Evolutionary conservation across 768 basidiomycete genomes (phyloP), one percentile per base, ranked within the genome.

Genomic region (Lentinula edodes): DNA sequence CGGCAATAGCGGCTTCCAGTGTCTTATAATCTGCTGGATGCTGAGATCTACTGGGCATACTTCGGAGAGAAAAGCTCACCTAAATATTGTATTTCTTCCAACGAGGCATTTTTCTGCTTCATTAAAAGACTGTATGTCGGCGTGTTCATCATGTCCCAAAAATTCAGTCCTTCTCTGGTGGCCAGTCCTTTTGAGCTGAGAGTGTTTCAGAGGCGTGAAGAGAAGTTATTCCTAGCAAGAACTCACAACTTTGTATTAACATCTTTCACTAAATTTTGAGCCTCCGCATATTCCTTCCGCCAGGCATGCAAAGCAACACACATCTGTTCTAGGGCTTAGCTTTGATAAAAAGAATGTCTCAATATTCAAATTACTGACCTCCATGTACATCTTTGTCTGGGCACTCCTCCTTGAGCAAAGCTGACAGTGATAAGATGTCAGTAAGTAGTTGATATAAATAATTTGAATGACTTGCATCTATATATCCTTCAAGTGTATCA

Each of bases 61-160:
- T 13, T 3, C 32, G 23, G 12, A 35, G 39, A 28, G 28, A 16
- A 9, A 5, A 23, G 59, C 74, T 43, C 52, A 83, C 85, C 85
- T 7, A 43, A 5, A 12, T 64, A 48, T 0, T 60, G 65, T 15
- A 86, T 67, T 1, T 38, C 6, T 61, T 87, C 82, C 2, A 82
- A 52, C 13, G 76, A 65, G 5, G 62, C 71, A 28, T 62, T 75
- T 68, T 79, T 81, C 41, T 69, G 65, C 1, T 72, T 64, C 57
- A 75, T 71, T 20, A 84, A 67, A 6, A 66, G 46, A 2, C 76
- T 75, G 66, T 77, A 87, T 2, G 75, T 62, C 2, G 72, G 73
- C 3, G 73, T 71, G 12, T 71, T 71, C 38, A 80, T 36, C 23
- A 88, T 69, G 63, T 84, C 78, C 28, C 63, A 65, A 13, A 70